phyloP scores from a whole-genome alignment of 352 stramenopile species.

The Phytophthora sansomeana region DNA sequence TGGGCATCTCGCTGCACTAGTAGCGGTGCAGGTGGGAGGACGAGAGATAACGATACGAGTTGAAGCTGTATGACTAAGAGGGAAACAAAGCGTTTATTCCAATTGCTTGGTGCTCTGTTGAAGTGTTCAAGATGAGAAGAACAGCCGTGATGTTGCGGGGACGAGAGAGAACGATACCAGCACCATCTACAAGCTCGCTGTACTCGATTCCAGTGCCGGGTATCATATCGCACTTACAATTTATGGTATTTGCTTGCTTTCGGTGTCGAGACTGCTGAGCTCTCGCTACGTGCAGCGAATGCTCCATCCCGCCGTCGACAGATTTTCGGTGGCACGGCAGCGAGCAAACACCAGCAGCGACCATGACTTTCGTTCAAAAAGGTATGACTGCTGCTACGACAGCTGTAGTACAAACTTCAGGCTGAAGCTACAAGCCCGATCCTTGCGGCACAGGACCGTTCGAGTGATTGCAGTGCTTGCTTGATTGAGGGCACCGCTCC shows the following conservation, averaged over 20 bases:
- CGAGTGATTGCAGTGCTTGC: slow-evolving; percentile 7
- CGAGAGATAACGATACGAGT: slow-evolving; percentile 38
- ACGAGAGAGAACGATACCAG: too few relatives aligned
- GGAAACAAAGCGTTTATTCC: slow-evolving; percentile 46
- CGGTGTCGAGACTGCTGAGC: neutral
- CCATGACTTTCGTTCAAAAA: too few relatives aligned
- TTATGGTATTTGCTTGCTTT: neutral
- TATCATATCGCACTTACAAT: neutral
- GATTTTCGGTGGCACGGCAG: neutral
- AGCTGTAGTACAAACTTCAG: too few relatives aligned
- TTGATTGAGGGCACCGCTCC: slow-evolving; percentile 18
- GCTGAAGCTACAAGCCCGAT: slow-evolving; percentile 3
- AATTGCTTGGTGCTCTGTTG: neutral
- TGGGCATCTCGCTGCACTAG: slow-evolving; percentile 28
- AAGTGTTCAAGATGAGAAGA: too few relatives aligned
- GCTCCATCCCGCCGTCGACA: slow-evolving; percentile 10
- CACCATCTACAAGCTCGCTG: neutral
- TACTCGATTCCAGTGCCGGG: neutral
- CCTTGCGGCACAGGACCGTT: slow-evolving; percentile 3
- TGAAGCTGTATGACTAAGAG: slow-evolving; percentile 39
- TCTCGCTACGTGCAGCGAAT: neutral
- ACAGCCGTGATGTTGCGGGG: too few relatives aligned
- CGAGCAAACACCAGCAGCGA: neutral
- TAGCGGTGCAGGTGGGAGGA: slow-evolving; percentile 33
- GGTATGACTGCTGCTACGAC: too few relatives aligned